phyloP scores from a whole-genome alignment of 1,284 basidiomycete genomes.

The Exobasidium rhododendri region DNA sequence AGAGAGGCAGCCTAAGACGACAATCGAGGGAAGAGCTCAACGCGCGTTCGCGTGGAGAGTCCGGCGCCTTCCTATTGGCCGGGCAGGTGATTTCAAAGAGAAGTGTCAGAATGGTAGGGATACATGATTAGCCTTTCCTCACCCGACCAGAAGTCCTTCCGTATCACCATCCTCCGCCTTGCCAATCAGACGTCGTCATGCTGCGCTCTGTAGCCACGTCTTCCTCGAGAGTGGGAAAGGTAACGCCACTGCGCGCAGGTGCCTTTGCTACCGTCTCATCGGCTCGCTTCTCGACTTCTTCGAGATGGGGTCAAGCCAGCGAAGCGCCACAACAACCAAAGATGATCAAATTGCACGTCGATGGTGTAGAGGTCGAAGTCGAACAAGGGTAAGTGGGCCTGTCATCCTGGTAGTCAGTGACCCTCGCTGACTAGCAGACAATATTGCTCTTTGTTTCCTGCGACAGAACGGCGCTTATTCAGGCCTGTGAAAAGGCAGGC shows the following conservation, averaged over 20 bases:
- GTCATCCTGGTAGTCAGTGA: slow-evolving; percentile 3
- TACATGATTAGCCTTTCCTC: no score
- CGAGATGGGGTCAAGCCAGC: slow-evolving; percentile 9
- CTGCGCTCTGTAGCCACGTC: slow-evolving; percentile 6
- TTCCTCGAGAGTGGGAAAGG: neutral
- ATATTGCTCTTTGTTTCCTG: neutral
- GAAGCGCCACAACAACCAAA: slow-evolving; percentile 32
- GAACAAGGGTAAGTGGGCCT: slow-evolving; percentile 45
- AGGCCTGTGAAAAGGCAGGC: slow-evolving; percentile 69
- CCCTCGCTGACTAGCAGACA: no score
- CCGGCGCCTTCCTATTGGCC: no score
- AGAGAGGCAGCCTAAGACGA: no score
- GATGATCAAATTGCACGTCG: slow-evolving; percentile 54
- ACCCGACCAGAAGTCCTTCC: no score
- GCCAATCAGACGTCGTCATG: neutral
- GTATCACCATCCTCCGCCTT: no score
- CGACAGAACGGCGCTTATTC: slow-evolving; percentile 68
- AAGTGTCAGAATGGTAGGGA: no score
- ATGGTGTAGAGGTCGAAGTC: slow-evolving; percentile 54
- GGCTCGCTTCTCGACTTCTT: slow-evolving; percentile 15
- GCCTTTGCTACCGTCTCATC: neutral
- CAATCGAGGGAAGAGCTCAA: no score
- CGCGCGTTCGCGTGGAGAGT: no score
- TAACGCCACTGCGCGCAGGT: neutral
- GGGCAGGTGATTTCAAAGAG: no score